Conservation (phyloP, 2,329 filamentous ascomycete genomes). For the Byssochlamys sp. region DNA sequence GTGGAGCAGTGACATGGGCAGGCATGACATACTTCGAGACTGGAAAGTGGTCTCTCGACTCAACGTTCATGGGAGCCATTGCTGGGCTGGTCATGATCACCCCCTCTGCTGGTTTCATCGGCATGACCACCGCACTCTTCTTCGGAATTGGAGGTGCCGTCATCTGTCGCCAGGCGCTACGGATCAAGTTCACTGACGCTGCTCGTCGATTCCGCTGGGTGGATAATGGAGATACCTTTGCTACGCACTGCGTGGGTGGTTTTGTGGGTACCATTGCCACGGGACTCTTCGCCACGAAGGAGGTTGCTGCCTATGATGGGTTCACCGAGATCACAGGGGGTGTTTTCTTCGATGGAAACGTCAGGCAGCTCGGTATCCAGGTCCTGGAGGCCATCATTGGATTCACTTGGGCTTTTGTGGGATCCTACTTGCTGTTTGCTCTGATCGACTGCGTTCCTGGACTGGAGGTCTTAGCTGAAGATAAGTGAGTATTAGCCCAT, state of each 20-base stretch:
- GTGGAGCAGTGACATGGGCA: constrained; percentile 41
- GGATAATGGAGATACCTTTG: constrained; percentile 48
- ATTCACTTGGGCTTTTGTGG: constrained; percentile 43
- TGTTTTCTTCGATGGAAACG: constrained; percentile 46
- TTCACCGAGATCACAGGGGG: constrained; percentile 41
- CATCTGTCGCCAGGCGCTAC: constrained; percentile 42
- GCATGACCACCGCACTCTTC: constrained; percentile 40
- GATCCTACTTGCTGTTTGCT: constrained; percentile 41
- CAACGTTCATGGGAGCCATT: constrained; percentile 46
- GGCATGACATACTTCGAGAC: constrained; percentile 36
- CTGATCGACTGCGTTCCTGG: constrained; percentile 46
- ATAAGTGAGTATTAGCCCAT: constrained; percentile 37
- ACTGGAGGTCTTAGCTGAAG: constrained; percentile 43
- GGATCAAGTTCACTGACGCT: constrained; percentile 44
- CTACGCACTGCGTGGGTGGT: constrained; percentile 46
- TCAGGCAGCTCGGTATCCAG: constrained; percentile 42
- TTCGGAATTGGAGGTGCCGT: constrained; percentile 41
- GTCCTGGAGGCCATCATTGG: constrained; percentile 44
- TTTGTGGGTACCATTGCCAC: constrained; percentile 43
- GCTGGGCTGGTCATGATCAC: constrained; percentile 46
- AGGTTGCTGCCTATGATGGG: constrained; percentile 43
- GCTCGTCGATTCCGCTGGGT: constrained; percentile 43
- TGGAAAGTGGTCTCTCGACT: constrained; percentile 40
- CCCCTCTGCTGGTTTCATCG: constrained; percentile 41
- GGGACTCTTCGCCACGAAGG: constrained; percentile 42